Percentiles rank a stretch among this genome's conserved stretches.
Evolutionary conservation across 495 filamentous ascomycete species (phyloP).

Genomic region (Penicillium paxilli): DNA sequence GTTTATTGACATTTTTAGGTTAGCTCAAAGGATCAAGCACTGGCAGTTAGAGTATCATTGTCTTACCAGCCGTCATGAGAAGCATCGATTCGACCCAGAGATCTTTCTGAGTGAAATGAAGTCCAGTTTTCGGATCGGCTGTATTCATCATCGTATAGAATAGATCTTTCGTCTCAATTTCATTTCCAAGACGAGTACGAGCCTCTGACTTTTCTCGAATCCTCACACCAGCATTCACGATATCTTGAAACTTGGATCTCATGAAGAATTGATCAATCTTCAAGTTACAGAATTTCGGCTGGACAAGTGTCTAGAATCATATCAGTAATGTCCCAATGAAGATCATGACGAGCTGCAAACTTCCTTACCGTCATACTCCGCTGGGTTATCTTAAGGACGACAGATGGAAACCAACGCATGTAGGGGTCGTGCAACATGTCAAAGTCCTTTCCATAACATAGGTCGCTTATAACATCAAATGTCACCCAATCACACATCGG

Average conservation of each 20-base stretch:
- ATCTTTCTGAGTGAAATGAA: conserved; percentile 54
- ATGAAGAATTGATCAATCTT: conserved; percentile 22
- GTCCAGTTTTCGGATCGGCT: conserved; percentile 59
- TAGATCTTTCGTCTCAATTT: conserved; percentile 53
- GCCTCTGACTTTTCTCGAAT: conserved; percentile 43
- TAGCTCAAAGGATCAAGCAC: neutral
- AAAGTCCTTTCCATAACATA: conserved; percentile 23
- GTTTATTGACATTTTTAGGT: neutral
- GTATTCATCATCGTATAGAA: conserved; percentile 61
- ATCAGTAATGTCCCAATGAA: neutral
- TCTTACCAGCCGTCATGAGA: conserved; percentile 29
- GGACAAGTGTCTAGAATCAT: no score
- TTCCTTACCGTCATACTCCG: no score
- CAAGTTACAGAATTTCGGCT: conserved; percentile 6
- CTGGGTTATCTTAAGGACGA: conserved; percentile 13
- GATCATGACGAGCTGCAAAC: conserved; percentile 10
- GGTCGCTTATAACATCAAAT: conserved; percentile 28
- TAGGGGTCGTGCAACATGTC: conserved; percentile 16
- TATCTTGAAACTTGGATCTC: conserved; percentile 16
- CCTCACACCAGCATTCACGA: conserved; percentile 16
- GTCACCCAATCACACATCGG: conserved; percentile 16
- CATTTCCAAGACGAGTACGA: conserved; percentile 9
- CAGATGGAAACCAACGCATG: conserved; percentile 21
- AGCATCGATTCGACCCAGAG: conserved; percentile 60
- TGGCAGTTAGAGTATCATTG: neutral